These are phyloP conservation scores for Coemansia sp. DNA, from an alignment of 192 early-diverging fungal genomes.

Conservation along the genomic window DNA sequence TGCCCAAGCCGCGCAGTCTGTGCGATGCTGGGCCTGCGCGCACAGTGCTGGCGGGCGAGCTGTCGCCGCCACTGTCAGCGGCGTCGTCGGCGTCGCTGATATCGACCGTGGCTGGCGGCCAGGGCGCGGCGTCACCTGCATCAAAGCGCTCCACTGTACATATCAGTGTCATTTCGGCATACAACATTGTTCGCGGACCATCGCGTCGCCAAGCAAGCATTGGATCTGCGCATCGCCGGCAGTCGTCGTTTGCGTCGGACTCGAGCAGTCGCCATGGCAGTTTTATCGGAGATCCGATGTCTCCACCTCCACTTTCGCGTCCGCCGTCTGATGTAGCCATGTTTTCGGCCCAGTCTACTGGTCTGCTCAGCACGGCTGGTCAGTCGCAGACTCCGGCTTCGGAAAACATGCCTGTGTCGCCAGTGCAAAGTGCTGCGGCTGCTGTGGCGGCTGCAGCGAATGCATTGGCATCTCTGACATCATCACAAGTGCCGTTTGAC, in stretches of 20 bases:
- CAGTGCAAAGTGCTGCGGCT: slow-evolving; percentile 32
- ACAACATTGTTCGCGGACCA: slow-evolving; percentile 17
- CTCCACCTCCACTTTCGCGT: slow-evolving; percentile 29
- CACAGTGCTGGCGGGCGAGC: neutral
- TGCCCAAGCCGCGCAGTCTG: slow-evolving; percentile 68
- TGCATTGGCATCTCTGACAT: slow-evolving; percentile 16
- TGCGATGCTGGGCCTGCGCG: slow-evolving; percentile 11
- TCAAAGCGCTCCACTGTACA: slow-evolving; percentile 39
- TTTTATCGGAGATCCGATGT: neutral
- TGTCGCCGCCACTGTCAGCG: slow-evolving; percentile 5
- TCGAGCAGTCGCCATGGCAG: slow-evolving; percentile 9
- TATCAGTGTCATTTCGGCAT: slow-evolving; percentile 39
- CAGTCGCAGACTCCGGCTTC: neutral
- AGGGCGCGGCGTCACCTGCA: neutral
- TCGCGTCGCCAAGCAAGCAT: slow-evolving; percentile 6
- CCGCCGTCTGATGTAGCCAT: slow-evolving; percentile 47
- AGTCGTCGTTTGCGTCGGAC: slow-evolving; percentile 30
- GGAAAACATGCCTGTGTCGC: slow-evolving; percentile 8
- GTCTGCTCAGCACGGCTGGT: neutral
- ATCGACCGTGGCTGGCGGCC: slow-evolving; percentile 1
- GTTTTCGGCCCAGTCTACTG: slow-evolving; percentile 18
- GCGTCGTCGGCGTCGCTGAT: slow-evolving; percentile 3
- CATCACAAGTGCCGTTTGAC: slow-evolving; percentile 8
- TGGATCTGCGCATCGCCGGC: slow-evolving; percentile 4
- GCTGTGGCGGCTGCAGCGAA: slow-evolving; percentile 25